Conservation (phyloP, 1,139 yeast species). For the Debaryomycetaceae sp. region DNA sequence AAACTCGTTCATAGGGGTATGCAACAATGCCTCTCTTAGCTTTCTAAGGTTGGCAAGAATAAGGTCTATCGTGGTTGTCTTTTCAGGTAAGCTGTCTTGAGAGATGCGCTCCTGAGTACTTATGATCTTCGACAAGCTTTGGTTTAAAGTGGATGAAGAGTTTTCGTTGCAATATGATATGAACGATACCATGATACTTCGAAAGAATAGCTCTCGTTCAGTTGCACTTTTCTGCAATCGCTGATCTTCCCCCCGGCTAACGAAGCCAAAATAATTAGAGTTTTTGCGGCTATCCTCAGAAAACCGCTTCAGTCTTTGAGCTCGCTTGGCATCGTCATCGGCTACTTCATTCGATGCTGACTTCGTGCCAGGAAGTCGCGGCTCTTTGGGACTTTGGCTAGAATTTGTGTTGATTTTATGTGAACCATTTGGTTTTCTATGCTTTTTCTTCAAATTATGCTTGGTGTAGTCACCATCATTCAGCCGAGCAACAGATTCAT, state of each 20-base stretch:
- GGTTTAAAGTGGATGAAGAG: slow-evolving; percentile 14
- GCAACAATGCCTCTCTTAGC: slow-evolving; percentile 54
- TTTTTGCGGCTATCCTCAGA: slow-evolving; percentile 4
- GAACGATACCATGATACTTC: slow-evolving; percentile 29
- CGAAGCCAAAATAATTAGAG: slow-evolving; percentile 39
- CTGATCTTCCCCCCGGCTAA: slow-evolving; percentile 59
- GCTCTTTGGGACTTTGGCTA: too few relatives aligned
- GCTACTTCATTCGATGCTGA: neutral
- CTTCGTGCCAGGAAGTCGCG: too few relatives aligned
- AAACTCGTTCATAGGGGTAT: slow-evolving; percentile 33
- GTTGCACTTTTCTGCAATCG: slow-evolving; percentile 41
- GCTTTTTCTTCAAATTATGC: neutral
- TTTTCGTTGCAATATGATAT: slow-evolving; percentile 22
- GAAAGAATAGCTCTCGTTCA: slow-evolving; percentile 39
- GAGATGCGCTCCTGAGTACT: slow-evolving; percentile 6
- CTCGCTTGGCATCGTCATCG: slow-evolving; percentile 9
- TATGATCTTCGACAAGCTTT: slow-evolving; percentile 13
- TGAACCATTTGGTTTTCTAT: neutral
- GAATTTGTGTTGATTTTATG: neutral
- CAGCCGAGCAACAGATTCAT: neutral
- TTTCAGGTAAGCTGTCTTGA: slow-evolving; percentile 1
- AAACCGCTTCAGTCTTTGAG: slow-evolving; percentile 16
- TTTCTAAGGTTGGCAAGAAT: slow-evolving; percentile 36
- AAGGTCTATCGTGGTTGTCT: slow-evolving; percentile 17
- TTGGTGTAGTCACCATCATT: neutral